Evolutionary conservation across 2,329 filamentous ascomycete genomes (phyloP), one percentile per base, ranked within the genome.

Genomic region (Penicillium sp.): DNA sequence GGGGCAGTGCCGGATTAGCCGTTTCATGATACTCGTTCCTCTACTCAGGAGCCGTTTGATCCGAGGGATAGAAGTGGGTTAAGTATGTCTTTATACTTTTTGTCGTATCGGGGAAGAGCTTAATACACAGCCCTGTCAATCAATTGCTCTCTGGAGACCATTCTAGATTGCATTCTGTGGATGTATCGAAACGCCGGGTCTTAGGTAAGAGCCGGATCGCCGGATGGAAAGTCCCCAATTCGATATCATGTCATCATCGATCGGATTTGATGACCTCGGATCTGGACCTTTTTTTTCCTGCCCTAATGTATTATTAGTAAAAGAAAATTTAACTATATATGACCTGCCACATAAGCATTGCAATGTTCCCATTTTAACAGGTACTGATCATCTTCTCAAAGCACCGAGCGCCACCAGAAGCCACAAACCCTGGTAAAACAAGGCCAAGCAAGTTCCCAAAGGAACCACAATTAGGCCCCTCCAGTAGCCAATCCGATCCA

Each of bases 211-310:
- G 11, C 52, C 62, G 63, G 63, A 65, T 63, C 59, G 62, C 63
- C 63, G 63, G 63, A 65, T 59, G 48, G 44, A 47, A 50, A 59
- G 29, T 50, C 50, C 53, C 52, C 41, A 22, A 53, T 44, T 26
- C 31, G 45, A 56, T 59, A 58, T 67, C 60, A 60, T 66, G 63
- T 64, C 64, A 64, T 67, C 64, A 67, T 67, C 60, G 60, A 64
- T 53, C 50, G 48, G 49, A 41, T 52, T 51, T 27, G 43, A 53
- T 29, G 43, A 46, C 44, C 46, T 46, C 7, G 31, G 45, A 33
- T 27, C 45, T n/a, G 37, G 31, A 27, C 31, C 24, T 43, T 31
- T 52, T 43, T 43, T 19, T 52, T 39, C n/a, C 35, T n/a, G 9
- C 31, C 26, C 11, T 55, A 24, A 11, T 33, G 8, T 43, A 6